Evolutionary conservation across 1,284 basidiomycete genomes (phyloP).

Genomic region (Trichosporon faecale): DNA sequence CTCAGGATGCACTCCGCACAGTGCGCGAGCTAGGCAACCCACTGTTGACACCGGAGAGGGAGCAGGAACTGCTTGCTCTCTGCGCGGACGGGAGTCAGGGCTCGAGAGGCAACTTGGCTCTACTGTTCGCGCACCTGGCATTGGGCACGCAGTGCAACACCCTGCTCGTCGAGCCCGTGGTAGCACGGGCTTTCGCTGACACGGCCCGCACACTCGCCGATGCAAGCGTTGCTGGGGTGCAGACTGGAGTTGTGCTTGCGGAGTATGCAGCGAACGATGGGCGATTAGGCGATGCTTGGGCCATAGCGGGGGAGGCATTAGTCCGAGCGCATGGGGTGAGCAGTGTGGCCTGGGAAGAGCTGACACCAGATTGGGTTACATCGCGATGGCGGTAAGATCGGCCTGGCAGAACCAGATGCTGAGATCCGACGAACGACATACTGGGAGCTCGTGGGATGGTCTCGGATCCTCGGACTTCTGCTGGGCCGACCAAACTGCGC

Average conservation of each 20-base stretch:
- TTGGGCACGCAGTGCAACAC: not conserved
- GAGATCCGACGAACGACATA: not conserved
- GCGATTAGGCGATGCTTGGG: not conserved
- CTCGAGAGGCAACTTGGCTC: not conserved
- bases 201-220: not conserved
- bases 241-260: not conserved
- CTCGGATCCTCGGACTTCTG: not conserved
- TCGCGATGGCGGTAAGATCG: not conserved
- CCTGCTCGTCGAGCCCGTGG: not conserved
- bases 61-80: not conserved
- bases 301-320: not conserved
- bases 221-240: not conserved
- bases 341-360: not conserved
- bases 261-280: not conserved
- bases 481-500: not conserved
- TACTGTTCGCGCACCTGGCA: not conserved
- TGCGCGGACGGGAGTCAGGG: not conserved
- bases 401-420: not conserved
- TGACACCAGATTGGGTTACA: not conserved
- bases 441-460: not conserved
- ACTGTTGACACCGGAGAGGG: not conserved
- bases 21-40: not conserved
- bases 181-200: not conserved
- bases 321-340: not conserved
- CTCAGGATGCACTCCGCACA: not conserved